Evolutionary conservation across 2,329 filamentous ascomycete species (phyloP).

Genomic region (Fusarium newnesense): DNA sequence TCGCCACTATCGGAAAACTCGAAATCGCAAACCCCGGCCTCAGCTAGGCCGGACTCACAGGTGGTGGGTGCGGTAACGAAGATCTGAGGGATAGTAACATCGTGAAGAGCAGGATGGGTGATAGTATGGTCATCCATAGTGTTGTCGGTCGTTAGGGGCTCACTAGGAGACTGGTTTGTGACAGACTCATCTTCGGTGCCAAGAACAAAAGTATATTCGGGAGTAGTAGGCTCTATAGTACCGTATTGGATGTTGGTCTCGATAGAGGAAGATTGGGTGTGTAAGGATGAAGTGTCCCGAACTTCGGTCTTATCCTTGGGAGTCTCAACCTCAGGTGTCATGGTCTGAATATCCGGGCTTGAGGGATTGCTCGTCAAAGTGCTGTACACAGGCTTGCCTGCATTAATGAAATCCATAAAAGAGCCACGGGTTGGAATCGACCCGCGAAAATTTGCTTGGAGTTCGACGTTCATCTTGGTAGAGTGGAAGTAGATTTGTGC

Average conservation of each 20-base stretch:
- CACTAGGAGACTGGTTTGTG: background rate
- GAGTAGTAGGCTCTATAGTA: background rate
- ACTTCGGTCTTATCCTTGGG: background rate
- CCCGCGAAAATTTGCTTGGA: background rate
- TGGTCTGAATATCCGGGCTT: background rate
- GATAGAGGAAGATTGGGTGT: background rate
- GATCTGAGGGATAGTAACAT: background rate
- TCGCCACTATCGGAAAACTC: background rate
- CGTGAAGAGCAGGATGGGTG: background rate
- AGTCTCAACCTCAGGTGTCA: background rate
- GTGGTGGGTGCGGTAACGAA: background rate
- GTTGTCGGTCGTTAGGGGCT: background rate
- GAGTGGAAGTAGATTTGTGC: background rate
- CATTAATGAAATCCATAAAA: conserved; percentile 8
- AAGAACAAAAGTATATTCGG: background rate
- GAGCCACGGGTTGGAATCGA: conserved; percentile 3
- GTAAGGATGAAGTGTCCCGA: background rate
- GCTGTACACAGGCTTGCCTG: background rate
- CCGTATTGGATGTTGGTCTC: background rate
- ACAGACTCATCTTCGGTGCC: background rate
- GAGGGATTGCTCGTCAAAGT: background rate
- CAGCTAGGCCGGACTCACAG: background rate
- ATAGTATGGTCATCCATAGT: background rate
- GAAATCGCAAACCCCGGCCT: background rate
- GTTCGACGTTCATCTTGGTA: background rate